These are phyloP conservation scores for Eimeria nieschulzi DNA, from an alignment of 169 alveolate genomes.

Conservation along the genomic window DNA sequence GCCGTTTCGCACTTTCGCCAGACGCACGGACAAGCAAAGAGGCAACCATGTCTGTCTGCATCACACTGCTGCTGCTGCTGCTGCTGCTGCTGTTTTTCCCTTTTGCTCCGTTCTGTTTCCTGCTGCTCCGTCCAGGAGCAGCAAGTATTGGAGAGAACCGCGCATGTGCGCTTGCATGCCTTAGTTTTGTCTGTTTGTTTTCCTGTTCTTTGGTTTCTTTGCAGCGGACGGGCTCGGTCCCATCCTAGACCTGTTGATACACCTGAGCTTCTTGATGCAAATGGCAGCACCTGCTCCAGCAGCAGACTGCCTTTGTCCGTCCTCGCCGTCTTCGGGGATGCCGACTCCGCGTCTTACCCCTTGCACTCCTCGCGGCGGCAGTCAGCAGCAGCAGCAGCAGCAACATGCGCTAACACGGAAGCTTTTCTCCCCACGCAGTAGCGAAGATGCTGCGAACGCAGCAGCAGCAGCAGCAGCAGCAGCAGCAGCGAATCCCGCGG, in stretches of 20 bases:
- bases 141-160: too few relatives aligned
- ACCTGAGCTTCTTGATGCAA: conserved; percentile 21
- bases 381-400: conserved; percentile 40
- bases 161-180: too few relatives aligned
- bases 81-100: conserved; percentile 12
- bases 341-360: conserved; percentile 11
- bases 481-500: neutral
- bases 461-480: conserved; percentile 11
- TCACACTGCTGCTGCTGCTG: neutral
- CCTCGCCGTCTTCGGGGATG: conserved; percentile 43
- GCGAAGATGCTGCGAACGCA: neutral
- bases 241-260: conserved; percentile 16
- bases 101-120: too few relatives aligned
- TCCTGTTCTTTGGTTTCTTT: too few relatives aligned
- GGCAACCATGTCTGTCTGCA: neutral
- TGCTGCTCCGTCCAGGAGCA: too few relatives aligned
- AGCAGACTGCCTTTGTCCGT: conserved; percentile 32
- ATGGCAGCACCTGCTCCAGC: conserved; percentile 3
- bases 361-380: conserved; percentile 9
- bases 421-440: neutral
- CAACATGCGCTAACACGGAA: conserved; percentile 5
- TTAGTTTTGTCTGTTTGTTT: too few relatives aligned
- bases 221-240: conserved; percentile 19
- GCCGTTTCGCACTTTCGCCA: conserved; percentile 35
- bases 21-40: neutral